Evolutionary conservation across 306 rosid genomes (phyloP).

Genomic region (Vigna trinervia): DNA sequence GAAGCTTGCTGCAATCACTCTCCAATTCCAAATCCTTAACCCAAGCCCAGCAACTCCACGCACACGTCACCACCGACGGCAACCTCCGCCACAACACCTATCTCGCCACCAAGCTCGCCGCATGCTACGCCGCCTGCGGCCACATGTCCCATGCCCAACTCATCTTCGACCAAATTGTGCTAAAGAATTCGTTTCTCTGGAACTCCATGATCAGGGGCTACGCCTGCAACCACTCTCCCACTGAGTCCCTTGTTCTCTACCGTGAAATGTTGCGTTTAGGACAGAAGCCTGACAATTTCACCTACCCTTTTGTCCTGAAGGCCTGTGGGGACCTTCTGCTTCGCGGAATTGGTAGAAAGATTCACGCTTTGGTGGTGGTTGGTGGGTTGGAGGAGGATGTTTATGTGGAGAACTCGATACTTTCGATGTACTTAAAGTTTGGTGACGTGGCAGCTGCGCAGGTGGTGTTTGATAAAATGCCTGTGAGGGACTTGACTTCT

Average conservation of each 20-base stretch:
- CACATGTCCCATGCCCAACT: slow-evolving; percentile 54
- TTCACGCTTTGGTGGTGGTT: slow-evolving; percentile 60
- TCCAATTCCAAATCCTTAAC: slow-evolving; percentile 53
- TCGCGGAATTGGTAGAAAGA: slow-evolving; percentile 50
- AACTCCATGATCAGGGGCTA: slow-evolving; percentile 65
- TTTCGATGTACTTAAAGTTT: slow-evolving; percentile 55
- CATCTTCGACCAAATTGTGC: slow-evolving; percentile 47
- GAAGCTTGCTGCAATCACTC: slow-evolving; percentile 57
- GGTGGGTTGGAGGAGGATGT: slow-evolving; percentile 59
- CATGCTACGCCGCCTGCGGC: slow-evolving; percentile 60
- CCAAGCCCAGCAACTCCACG: slow-evolving; percentile 60
- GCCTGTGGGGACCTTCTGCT: slow-evolving; percentile 63
- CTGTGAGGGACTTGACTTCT: slow-evolving; percentile 56
- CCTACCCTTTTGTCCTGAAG: slow-evolving; percentile 70
- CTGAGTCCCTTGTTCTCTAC: slow-evolving; percentile 52
- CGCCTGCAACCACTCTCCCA: slow-evolving; percentile 46
- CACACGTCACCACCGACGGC: slow-evolving; percentile 48
- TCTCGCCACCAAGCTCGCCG: slow-evolving; percentile 61
- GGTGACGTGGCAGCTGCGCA: slow-evolving; percentile 52
- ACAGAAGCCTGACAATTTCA: slow-evolving; percentile 56
- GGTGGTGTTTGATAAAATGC: slow-evolving; percentile 69
- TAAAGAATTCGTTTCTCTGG: slow-evolving; percentile 61
- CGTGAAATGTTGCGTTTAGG: slow-evolving; percentile 55
- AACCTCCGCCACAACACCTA: slow-evolving; percentile 55
- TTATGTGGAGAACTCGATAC: slow-evolving; percentile 60